Evolutionary conservation across 768 basidiomycete genomes (phyloP).

Genomic region (Porpolomopsis calyptriformis): DNA sequence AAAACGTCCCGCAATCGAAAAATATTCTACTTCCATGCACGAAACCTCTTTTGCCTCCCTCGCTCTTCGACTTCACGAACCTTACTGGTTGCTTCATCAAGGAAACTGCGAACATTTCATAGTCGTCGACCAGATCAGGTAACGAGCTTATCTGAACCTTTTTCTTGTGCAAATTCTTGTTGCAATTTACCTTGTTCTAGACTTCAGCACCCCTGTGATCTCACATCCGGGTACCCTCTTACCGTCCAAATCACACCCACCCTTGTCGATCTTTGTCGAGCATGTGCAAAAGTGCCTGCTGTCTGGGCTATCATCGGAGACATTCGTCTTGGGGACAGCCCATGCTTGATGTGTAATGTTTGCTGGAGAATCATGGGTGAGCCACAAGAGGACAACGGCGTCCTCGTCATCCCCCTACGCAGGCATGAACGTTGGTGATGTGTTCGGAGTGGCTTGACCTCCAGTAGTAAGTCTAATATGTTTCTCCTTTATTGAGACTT

Average conservation of each 20-base stretch:
- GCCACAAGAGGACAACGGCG: conserved; percentile 30
- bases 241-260: conserved; percentile 56
- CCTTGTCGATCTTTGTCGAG: conserved; percentile 53
- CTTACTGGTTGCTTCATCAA: conserved; percentile 74
- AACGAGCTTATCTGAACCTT: conserved; percentile 5
- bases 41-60: conserved; percentile 45
- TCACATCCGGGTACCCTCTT: conserved; percentile 50
- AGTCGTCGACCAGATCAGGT: conserved; percentile 67
- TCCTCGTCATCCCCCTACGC: conserved; percentile 47
- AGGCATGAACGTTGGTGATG: too few species aligned
- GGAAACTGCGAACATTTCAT: conserved; percentile 79
- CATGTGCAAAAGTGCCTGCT: conserved; percentile 62
- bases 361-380: conserved; percentile 69
- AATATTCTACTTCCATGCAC: conserved; percentile 32
- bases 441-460: too few species aligned
- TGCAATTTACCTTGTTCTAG: conserved; percentile 26
- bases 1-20: conserved; percentile 21
- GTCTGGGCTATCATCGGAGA: conserved; percentile 59
- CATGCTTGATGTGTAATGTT: conserved; percentile 58
- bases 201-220: conserved; percentile 48
- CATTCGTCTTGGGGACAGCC: conserved; percentile 66
- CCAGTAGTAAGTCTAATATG: too few species aligned
- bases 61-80: conserved; percentile 53
- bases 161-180: not conserved
- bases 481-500: too few species aligned